Percentiles rank a stretch among this genome's conserved stretches.
Evolutionary conservation across 2,329 filamentous ascomycete species (phyloP).

Genomic region (Aspergillus flavus): DNA sequence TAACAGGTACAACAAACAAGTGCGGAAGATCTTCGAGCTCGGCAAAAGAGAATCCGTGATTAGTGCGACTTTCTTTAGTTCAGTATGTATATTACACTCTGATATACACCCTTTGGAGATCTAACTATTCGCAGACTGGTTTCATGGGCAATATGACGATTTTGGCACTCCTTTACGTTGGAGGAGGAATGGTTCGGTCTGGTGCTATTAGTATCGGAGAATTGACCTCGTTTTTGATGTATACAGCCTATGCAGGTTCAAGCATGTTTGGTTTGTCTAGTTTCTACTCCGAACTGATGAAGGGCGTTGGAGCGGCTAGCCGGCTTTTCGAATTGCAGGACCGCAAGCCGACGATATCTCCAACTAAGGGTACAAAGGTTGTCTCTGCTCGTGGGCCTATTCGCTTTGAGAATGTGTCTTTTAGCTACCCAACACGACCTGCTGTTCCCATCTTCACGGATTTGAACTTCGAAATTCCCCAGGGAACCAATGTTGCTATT

Average conservation of each 20-base stretch:
- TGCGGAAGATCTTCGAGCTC: slow-evolving; percentile 87
- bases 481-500: slow-evolving; percentile 92
- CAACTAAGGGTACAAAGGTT: slow-evolving; percentile 79
- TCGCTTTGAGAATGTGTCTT: slow-evolving; percentile 80
- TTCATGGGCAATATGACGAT: slow-evolving; percentile 97
- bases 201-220: slow-evolving; percentile 89
- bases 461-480: slow-evolving; percentile 85
- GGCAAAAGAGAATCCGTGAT: slow-evolving; percentile 85
- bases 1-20: slow-evolving; percentile 85
- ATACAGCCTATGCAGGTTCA: slow-evolving; percentile 82
- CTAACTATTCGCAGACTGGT: slow-evolving; percentile 64
- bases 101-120: neutral
- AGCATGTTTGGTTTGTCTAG: slow-evolving; percentile 92
- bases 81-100: slow-evolving; percentile 39
- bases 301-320: slow-evolving; percentile 95
- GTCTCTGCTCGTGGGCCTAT: slow-evolving; percentile 85
- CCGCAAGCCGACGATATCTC: slow-evolving; percentile 79
- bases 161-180: slow-evolving; percentile 83
- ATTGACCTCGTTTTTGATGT: slow-evolving; percentile 96
- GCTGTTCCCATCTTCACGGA: slow-evolving; percentile 89
- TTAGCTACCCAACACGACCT: slow-evolving; percentile 91
- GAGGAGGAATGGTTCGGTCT: slow-evolving; percentile 83
- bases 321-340: slow-evolving; percentile 95
- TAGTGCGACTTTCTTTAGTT: slow-evolving; percentile 85
- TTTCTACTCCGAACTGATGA: slow-evolving; percentile 99